Conservation (phyloP, 768 basidiomycete species). For the Lactarius psammicola region DNA sequence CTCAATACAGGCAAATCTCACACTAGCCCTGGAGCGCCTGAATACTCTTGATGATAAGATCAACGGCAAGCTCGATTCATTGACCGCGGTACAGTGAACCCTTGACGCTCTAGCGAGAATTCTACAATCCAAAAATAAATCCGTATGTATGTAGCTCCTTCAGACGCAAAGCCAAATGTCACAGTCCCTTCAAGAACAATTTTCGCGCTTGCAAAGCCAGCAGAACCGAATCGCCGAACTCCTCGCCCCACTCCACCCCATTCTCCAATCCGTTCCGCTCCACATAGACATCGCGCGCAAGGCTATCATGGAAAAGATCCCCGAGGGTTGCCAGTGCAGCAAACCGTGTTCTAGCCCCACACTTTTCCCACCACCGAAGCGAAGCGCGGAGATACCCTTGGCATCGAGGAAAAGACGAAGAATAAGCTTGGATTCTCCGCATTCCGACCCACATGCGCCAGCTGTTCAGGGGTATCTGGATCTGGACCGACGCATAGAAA, state of each 20-base stretch:
- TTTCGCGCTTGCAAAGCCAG: conserved; percentile 44
- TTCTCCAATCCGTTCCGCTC: conserved; percentile 56
- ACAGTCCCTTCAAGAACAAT: conserved; percentile 25
- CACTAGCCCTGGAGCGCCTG: conserved; percentile 24
- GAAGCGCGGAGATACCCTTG: background rate
- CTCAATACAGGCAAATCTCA: conserved; percentile 27
- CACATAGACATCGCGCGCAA: conserved; percentile 46
- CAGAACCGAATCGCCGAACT: conserved; percentile 54
- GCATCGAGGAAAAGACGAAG: conserved; percentile 16
- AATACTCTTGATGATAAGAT: conserved; percentile 32
- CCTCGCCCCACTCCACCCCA: conserved; percentile 57
- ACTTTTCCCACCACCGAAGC: background rate
- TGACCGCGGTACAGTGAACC: conserved; percentile 22
- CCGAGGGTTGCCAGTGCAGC: conserved; percentile 14
- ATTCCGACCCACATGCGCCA: background rate
- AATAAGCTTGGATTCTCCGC: background rate
- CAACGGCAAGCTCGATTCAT: conserved; percentile 24
- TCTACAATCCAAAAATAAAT: background rate
- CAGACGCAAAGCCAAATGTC: conserved; percentile 17
- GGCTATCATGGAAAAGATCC: conserved; percentile 31
- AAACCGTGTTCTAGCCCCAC: background rate
- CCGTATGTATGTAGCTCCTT: conserved; percentile 18
- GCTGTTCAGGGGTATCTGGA: background rate
- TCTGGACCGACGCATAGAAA: background rate
- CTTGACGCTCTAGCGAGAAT: background rate